Evolutionary conservation across 768 basidiomycete species (phyloP), one percentile per base, ranked within the genome.

Genomic region (Boletellus emodensis): DNA sequence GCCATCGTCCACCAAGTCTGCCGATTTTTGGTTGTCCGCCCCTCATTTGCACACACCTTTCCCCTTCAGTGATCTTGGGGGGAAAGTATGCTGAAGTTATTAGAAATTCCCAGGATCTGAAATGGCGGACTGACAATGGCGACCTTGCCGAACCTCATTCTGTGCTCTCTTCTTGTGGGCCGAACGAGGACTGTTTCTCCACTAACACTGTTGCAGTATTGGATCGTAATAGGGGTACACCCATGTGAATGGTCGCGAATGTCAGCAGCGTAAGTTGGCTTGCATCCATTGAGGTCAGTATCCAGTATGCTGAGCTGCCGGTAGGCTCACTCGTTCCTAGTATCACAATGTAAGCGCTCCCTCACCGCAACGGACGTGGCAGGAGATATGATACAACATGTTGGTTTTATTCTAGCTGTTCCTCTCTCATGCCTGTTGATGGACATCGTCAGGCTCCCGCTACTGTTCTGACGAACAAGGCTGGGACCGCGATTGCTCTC

Each of bases 191-290:
- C 6, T 49, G 37, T 40, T 36, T 63, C n/a, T 71, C 38, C 2
- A 66, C 67, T 13, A 65, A 61, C 48, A 33, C 69, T 8, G 57
- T 64, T 15, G 39, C 55, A 3, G 44, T 58, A 12, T 43, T 69
- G 15, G 65, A 67, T 30, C 44, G 50, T 9, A 49, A 55, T 39
- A 40, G 30, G 34, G 51, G 37, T 3, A 18, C 20, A 32, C 28
- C 53, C 6, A 55, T 70, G 7, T 48, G 42, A 3, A 50, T 15
- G 15, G 49, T 70, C 30, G 61, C 64, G 10, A 70, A 70, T 49
- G 59, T 55, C 2, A 61, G 61, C 14, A 67, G 57, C 32, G 67
- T 70, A 42, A 53, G 65, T 52, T 14, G 11, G 14, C n/a, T 37
- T 8, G 26, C n/a, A 30, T 36, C 24, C 24, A n/a, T 13, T 6